Evolutionary conservation across 202 grass and related monocot species (phyloP).

Genomic region (Setaria viridis): DNA sequence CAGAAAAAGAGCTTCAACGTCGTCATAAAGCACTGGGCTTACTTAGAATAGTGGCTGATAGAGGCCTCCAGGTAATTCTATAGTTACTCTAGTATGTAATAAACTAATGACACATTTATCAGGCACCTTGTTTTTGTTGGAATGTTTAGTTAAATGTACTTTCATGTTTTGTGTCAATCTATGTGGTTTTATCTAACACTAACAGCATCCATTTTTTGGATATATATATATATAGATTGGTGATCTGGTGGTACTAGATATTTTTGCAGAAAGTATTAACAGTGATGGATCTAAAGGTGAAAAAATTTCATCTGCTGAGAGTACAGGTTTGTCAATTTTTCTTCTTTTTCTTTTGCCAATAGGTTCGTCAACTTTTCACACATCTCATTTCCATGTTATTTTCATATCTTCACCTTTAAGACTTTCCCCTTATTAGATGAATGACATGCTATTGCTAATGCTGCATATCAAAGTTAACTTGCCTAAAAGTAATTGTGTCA

Average conservation of each 20-base stretch:
- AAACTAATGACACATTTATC: neutral
- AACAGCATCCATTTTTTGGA: constrained; percentile 42
- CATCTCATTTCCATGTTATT: constrained; percentile 19
- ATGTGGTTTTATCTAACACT: constrained; percentile 29
- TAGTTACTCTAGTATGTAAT: constrained; percentile 36
- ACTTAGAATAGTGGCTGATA: constrained; percentile 76
- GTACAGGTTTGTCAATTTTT: constrained; percentile 72
- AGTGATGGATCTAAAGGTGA: constrained; percentile 78
- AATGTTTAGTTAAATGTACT: constrained; percentile 25
- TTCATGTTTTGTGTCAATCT: neutral
- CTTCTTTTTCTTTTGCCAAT: no score
- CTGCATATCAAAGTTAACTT: constrained; percentile 9
- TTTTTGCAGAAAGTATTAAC: constrained; percentile 79
- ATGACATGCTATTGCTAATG: neutral
- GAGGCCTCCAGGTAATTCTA: constrained; percentile 87
- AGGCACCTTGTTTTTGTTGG: constrained; percentile 5
- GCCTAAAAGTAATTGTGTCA: neutral
- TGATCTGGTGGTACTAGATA: constrained; percentile 94
- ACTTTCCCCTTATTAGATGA: neutral
- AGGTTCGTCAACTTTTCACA: constrained; percentile 59
- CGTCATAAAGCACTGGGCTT: constrained; percentile 85
- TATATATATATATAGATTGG: constrained; percentile 59
- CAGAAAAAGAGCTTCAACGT: constrained; percentile 70
- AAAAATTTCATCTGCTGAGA: constrained; percentile 86
- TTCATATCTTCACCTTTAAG: constrained; percentile 7